phyloP scores from a whole-genome alignment of 2,329 filamentous ascomycete species.

The Colletotrichum sp. region DNA sequence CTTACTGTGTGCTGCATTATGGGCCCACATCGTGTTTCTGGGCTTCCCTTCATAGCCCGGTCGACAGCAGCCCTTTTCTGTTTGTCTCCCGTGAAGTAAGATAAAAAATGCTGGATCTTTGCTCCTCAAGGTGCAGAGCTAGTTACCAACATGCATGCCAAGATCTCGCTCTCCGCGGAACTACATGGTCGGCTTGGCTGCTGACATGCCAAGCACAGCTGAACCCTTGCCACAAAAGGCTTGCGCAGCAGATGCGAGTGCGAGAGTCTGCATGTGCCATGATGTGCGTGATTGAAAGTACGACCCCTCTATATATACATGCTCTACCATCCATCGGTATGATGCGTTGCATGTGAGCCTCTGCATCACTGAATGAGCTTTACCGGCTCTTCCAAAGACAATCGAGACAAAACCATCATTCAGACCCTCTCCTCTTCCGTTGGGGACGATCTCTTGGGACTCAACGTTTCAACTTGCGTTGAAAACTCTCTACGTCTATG shows the following conservation, averaged over 20 bases:
- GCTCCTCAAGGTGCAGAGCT: background rate
- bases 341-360: background rate
- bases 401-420: background rate
- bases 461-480: background rate
- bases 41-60: background rate
- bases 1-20: background rate
- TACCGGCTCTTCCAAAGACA: background rate
- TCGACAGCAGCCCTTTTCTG: background rate
- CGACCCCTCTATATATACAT: background rate
- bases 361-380: background rate
- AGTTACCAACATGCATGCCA: background rate
- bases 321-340: background rate
- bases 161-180: background rate
- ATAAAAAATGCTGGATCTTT: too few species aligned
- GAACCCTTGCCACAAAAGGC: background rate
- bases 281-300: background rate
- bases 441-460: background rate
- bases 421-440: background rate
- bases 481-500: background rate
- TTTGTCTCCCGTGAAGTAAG: background rate
- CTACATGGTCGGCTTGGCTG: background rate
- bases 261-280: background rate
- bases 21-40: background rate
- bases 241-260: background rate
- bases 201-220: conserved; percentile 11